These are phyloP conservation scores for Lecanicillium sp. DNA, from an alignment of 2,329 filamentous ascomycete genomes.

Conservation along the genomic window DNA sequence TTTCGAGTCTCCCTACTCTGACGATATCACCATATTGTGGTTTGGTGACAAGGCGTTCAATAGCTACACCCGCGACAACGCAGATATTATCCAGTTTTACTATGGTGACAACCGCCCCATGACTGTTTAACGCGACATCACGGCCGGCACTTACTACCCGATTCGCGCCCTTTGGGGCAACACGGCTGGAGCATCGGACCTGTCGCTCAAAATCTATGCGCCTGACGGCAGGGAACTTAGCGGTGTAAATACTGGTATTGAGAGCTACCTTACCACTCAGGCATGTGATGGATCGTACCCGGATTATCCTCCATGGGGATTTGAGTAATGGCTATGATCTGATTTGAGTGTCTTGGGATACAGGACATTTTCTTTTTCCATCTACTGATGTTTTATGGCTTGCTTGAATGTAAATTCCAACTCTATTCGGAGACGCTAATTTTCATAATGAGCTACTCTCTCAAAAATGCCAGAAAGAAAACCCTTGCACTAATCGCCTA, in stretches of 20 bases:
- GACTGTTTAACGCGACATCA: background rate
- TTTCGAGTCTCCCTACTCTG: slow-evolving; percentile 9
- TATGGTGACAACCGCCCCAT: slow-evolving; percentile 7
- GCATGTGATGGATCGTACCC: slow-evolving; percentile 10
- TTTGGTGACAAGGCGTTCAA: slow-evolving; percentile 6
- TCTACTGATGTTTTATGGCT: no score
- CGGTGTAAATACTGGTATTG: background rate
- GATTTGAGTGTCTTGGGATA: no score
- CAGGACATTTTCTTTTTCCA: no score
- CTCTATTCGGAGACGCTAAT: no score
- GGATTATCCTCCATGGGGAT: slow-evolving; percentile 2
- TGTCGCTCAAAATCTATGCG: slow-evolving; percentile 8
- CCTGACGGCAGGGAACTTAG: slow-evolving; percentile 6
- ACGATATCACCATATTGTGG: slow-evolving; percentile 11
- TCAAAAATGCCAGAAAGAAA: no score
- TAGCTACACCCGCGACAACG: slow-evolving; percentile 6
- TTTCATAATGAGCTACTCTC: no score
- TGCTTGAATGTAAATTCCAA: no score
- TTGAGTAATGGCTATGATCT: no score
- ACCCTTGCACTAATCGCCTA: no score
- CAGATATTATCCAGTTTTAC: slow-evolving; percentile 9
- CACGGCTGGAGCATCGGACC: slow-evolving; percentile 3
- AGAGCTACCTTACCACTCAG: slow-evolving; percentile 8
- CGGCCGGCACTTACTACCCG: slow-evolving; percentile 10
- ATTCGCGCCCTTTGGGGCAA: slow-evolving; percentile 10